phyloP scores from a whole-genome alignment of 306 rosid species.

The Lablab purpureus region DNA sequence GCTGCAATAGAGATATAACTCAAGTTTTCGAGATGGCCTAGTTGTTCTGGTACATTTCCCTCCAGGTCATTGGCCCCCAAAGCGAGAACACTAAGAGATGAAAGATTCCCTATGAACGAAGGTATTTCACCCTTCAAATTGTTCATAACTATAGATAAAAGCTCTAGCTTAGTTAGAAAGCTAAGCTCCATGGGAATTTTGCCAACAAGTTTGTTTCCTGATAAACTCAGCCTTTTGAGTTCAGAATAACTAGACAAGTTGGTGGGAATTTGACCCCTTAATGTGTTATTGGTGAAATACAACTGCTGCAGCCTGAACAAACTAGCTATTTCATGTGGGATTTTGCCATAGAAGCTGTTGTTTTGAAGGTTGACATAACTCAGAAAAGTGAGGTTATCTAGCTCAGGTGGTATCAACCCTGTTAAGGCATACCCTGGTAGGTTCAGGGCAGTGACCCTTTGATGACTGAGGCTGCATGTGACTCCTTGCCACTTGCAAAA shows the following conservation, averaged over 20 bases:
- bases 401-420: constrained; percentile 54
- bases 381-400: constrained; percentile 58
- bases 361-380: constrained; percentile 47
- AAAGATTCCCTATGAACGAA: constrained; percentile 51
- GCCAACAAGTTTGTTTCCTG: constrained; percentile 43
- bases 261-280: constrained; percentile 53
- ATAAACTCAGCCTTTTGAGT: constrained; percentile 29
- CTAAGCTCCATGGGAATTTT: constrained; percentile 48
- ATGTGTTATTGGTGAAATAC: constrained; percentile 38
- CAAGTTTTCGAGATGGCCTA: constrained; percentile 38
- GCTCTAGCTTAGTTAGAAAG: constrained; percentile 34
- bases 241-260: constrained; percentile 50
- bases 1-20: not conserved
- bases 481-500: constrained; percentile 63
- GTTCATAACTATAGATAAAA: constrained; percentile 1
- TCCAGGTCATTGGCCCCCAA: constrained; percentile 33
- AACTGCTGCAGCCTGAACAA: constrained; percentile 47
- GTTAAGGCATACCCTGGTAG: constrained; percentile 40
- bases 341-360: constrained; percentile 46
- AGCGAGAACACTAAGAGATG: constrained; percentile 30
- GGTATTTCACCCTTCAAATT: constrained; percentile 55
- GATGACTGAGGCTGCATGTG: constrained; percentile 50
- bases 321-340: constrained; percentile 51
- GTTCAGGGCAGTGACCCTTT: constrained; percentile 48
- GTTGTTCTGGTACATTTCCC: constrained; percentile 47